Conservation (phyloP, 805 yeast species). For the Zygotorulaspora danielsina region DNA sequence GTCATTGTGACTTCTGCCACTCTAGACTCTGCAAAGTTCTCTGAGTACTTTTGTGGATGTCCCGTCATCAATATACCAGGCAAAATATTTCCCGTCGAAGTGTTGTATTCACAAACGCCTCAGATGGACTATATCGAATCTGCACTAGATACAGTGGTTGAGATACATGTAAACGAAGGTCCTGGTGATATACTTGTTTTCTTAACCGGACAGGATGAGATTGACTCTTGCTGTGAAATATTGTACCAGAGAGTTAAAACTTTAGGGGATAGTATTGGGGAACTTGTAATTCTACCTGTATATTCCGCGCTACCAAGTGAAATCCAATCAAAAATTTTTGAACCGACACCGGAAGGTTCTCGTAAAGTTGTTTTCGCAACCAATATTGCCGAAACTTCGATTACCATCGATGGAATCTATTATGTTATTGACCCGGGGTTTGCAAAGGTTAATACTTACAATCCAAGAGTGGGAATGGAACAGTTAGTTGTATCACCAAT, state of each 20-base stretch:
- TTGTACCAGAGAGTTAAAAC: constrained; percentile 59
- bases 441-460: constrained; percentile 84
- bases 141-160: constrained; percentile 77
- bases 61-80: constrained; percentile 87
- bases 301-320: constrained; percentile 91
- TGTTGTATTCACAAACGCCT: constrained; percentile 72
- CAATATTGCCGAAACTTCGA: constrained; percentile 94
- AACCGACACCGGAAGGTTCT: constrained; percentile 76
- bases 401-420: constrained; percentile 89
- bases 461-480: constrained; percentile 88
- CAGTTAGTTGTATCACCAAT: constrained; percentile 77
- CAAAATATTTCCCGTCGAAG: constrained; percentile 84
- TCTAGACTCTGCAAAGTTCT: constrained; percentile 80
- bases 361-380: constrained; percentile 92
- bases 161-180: constrained; percentile 76
- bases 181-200: constrained; percentile 79
- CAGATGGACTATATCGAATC: constrained; percentile 84
- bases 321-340: constrained; percentile 82
- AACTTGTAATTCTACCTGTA: constrained; percentile 76
- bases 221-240: constrained; percentile 81
- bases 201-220: constrained; percentile 91
- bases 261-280: constrained; percentile 60
- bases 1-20: constrained; percentile 92
- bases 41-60: constrained; percentile 70
- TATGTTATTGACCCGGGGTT: constrained; percentile 95